Percentiles rank a stretch among this genome's conserved stretches.
Conservation (phyloP, 345 rosid species). For the Angophora floribunda region DNA sequence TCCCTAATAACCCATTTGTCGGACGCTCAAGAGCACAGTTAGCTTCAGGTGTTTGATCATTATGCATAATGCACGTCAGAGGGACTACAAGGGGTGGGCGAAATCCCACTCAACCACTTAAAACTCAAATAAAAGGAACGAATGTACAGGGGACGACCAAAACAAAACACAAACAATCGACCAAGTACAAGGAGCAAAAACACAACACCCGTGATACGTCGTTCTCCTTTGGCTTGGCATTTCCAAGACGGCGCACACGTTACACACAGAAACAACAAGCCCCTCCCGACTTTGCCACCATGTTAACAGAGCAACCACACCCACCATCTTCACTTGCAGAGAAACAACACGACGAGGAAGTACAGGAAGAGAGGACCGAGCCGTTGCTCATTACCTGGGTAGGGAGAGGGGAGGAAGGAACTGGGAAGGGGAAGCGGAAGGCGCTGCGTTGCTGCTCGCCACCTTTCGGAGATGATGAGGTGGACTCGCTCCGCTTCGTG, state of each 20-base stretch:
- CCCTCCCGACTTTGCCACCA: neutral
- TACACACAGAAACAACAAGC: neutral
- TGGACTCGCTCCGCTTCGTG: neutral
- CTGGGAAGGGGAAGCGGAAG: neutral
- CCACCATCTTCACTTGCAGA: neutral
- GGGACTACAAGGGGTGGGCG: neutral
- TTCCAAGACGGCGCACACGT: neutral
- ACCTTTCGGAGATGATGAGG: neutral
- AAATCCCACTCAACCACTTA: neutral
- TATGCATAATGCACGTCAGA: neutral
- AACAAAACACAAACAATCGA: neutral
- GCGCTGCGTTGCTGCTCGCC: neutral
- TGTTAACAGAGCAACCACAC: neutral
- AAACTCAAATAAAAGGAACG: neutral
- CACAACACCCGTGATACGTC: neutral
- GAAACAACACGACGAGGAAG: neutral
- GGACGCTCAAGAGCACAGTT: neutral
- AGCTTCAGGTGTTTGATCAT: neutral
- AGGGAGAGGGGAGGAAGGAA: neutral
- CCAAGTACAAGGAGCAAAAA: neutral
- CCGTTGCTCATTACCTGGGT: neutral
- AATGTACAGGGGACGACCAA: neutral
- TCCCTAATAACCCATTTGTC: neutral
- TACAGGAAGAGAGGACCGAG: neutral
- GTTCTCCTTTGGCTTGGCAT: neutral